Conservation (phyloP, 306 rosid genomes). For the Geum urbanum region DNA sequence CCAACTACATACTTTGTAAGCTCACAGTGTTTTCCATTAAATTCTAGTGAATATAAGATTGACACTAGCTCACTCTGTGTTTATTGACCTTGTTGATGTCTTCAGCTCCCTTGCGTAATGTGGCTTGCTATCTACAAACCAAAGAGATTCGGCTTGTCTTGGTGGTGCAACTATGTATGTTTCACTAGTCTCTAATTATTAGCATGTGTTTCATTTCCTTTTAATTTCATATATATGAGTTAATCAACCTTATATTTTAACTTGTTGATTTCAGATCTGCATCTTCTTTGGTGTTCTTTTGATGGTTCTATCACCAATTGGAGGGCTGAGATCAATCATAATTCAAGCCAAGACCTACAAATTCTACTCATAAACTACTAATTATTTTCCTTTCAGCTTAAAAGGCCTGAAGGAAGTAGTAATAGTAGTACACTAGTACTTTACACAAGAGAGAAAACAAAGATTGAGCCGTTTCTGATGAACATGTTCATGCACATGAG, state of each 20-base stretch:
- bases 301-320: slow-evolving; percentile 65
- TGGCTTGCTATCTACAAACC: slow-evolving; percentile 86
- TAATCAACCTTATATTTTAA: not conserved
- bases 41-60: not conserved
- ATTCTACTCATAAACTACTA: slow-evolving; percentile 50
- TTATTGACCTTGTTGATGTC: not conserved
- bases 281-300: slow-evolving; percentile 55
- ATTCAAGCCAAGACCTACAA: slow-evolving; percentile 43
- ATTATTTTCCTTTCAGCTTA: not conserved
- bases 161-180: slow-evolving; percentile 76
- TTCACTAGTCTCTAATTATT: not conserved
- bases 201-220: not conserved
- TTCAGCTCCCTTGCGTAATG: slow-evolving; percentile 86
- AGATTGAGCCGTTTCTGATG: not conserved
- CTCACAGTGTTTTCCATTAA: not conserved
- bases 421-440: not conserved
- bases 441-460: not conserved
- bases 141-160: slow-evolving; percentile 56
- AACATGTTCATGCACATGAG: slow-evolving; percentile 1
- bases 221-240: not conserved
- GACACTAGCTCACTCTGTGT: not conserved
- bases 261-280: slow-evolving; percentile 54
- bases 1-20: slow-evolving; percentile 86
- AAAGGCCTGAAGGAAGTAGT: not conserved
- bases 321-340: slow-evolving; percentile 74